These are phyloP conservation scores for Gliomastix tumulicola DNA, from an alignment of 2,329 filamentous ascomycete genomes.

Conservation along the genomic window DNA sequence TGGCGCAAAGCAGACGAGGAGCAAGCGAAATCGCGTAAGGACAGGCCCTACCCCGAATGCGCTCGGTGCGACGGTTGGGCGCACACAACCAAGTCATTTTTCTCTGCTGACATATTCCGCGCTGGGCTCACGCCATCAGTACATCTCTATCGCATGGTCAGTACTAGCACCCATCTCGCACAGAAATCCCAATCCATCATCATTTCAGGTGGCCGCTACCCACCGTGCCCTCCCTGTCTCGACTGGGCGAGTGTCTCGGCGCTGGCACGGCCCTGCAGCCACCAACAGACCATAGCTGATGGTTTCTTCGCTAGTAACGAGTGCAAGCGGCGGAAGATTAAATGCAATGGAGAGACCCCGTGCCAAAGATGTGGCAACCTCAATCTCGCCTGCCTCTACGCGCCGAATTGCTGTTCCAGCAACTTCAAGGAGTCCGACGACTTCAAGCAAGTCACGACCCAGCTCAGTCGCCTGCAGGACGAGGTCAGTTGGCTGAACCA, in stretches of 20 bases:
- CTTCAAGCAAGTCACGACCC: constrained; percentile 72
- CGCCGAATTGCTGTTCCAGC: constrained; percentile 61
- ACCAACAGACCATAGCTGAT: constrained; percentile 5
- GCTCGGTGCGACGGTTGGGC: too few species aligned
- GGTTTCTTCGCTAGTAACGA: constrained; percentile 48
- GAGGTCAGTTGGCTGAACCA: constrained; percentile 75
- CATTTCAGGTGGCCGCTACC: too few species aligned
- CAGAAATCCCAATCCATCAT: too few species aligned
- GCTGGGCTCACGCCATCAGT: too few species aligned
- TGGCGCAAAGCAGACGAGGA: constrained; percentile 43
- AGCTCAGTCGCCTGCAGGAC: constrained; percentile 70
- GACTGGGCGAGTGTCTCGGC: too few species aligned
- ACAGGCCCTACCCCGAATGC: neutral
- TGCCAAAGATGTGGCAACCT: constrained; percentile 64
- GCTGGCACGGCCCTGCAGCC: too few species aligned
- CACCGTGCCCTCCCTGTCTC: too few species aligned
- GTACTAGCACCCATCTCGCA: too few species aligned
- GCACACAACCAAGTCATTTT: too few species aligned
- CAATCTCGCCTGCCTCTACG: constrained; percentile 58
- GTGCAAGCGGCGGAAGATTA: constrained; percentile 69
- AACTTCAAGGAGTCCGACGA: constrained; percentile 91
- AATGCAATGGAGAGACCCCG: constrained; percentile 64
- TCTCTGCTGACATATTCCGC: too few species aligned
- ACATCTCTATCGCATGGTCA: constrained; percentile 57
- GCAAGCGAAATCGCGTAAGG: constrained; percentile 53